Evolutionary conservation across 192 early-diverging fungal genomes (phyloP), one percentile per base, ranked within the genome.

Genomic region (Entophlyctis luteolus): DNA sequence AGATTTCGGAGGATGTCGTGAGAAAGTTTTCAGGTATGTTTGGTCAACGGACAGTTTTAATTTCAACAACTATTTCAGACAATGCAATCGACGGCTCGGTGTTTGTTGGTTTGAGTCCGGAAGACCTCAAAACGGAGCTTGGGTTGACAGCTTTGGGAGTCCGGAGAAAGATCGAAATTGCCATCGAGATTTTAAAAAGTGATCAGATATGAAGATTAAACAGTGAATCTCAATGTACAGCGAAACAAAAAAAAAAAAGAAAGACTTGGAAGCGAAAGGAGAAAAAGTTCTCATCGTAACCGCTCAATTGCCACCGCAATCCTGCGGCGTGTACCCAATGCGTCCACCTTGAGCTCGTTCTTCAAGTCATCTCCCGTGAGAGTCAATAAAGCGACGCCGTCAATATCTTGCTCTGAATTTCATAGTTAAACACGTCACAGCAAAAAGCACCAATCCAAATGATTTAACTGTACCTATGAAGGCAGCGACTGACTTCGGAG

Each of bases 401-500:
- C 59, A 47, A 62, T 62, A 25, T 62, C 23, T 62, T 62, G 59
- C 6, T 42, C 55, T 57, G 4, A 57, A 12, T 14, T 8, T n/a
- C 14, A 34, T n/a, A 35, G 34, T 57, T n/a, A 57, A 31, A 35
- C 2, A n/a, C n/a, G 2, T 23, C 25, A 27, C 1, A 0, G 0
- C 33, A 57, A 35, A 27, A 1, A 0, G 0, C 33, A 57, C 2
- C 12, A 42, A 42, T 42, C 8, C 8, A 12, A 42, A 42, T 42
- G n/a, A 34, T 57, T n/a, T 16, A 53, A 57, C 25, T 0, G n/a
- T 35, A 57, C 55, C 59, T 23, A 60, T 60, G 29, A 60, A 60
- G 10, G n/a, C 32, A 10, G n/a, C 37, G 14, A 60, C 39, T 20
- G 32, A 18, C n/a, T 8, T 22, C 20, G 29, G 32, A 0, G n/a